phyloP scores from a whole-genome alignment of 148 eudicot genomes.

The Rheum nobile region DNA sequence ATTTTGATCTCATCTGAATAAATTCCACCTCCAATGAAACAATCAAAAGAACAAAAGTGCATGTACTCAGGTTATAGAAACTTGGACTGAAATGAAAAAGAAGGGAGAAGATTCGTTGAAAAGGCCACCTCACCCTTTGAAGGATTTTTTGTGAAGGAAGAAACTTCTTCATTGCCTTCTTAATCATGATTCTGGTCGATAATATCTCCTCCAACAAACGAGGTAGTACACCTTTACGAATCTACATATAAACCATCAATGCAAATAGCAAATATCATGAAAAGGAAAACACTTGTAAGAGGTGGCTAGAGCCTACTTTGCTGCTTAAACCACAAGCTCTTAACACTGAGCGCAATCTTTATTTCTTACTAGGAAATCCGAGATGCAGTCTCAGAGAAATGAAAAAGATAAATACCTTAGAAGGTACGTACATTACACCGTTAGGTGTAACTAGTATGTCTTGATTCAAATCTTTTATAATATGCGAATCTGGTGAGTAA shows the following conservation, averaged over 20 bases:
- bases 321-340: not conserved
- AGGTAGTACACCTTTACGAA: conserved; percentile 79
- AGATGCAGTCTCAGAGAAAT: not conserved
- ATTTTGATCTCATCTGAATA: not conserved
- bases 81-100: not conserved
- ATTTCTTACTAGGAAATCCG: not conserved
- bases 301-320: not conserved
- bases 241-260: conserved; percentile 20
- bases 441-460: conserved; percentile 77
- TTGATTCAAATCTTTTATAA: conserved; percentile 36
- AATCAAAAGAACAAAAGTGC: not conserved
- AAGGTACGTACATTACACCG: conserved; percentile 84
- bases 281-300: not conserved
- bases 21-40: not conserved
- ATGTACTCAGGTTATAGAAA: not conserved
- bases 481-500: conserved; percentile 47
- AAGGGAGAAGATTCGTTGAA: not conserved
- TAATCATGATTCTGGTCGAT: conserved; percentile 90
- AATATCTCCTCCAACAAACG: conserved; percentile 87
- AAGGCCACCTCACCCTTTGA: conserved; percentile 38
- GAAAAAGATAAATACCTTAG: conserved; percentile 35
- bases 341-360: not conserved
- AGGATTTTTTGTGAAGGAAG: conserved; percentile 59
- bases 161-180: conserved; percentile 86
- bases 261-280: not conserved